Evolutionary conservation across 495 filamentous ascomycete species (phyloP), one percentile per base, ranked within the genome.

Genomic region (Apodospora peruviana): DNA sequence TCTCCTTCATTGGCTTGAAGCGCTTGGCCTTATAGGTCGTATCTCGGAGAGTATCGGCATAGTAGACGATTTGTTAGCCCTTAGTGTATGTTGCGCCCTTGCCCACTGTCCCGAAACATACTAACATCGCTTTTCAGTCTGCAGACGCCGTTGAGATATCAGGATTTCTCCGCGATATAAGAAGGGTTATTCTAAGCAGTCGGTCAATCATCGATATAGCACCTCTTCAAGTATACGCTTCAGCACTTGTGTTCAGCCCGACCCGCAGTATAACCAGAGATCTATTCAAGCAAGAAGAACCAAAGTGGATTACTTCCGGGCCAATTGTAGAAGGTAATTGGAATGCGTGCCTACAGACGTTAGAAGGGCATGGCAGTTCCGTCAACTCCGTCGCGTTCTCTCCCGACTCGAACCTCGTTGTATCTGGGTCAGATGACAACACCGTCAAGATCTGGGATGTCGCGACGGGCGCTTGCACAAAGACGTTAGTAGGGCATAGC

Each of bases 1-100:
- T 55, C 66, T 79, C 34, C 60, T 80, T 14, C 62, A 56, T 43
- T 59, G 57, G 57, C 52, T 59, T 37, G 47, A 59, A 46, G 50
- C 27, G 23, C 44, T 56, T 68, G 59, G 62, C 45, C 52, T 68
- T 25, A 17, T 74, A 19, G 63, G 62, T 2, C 22, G 52, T 36
- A 50, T 53, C 11, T 64, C 57, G 7, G 52, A 67, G 47, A 46
- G 60, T 12, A 20, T 62, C n/a, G 39, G 25, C 17, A 59, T 48
- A 29, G 54, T 65, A 44, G 40, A 24, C 23, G 52, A 41, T 40
- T 57, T 64, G 20, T 46, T 48, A 17, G 35, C 40, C 9, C 40
- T 56, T 10, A 18, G 47, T 38, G 60, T 62, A 53, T 46, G 48
- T 45, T 44, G 17, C 27, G 5, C 42, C 47, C 18, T 29, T 14